A percentile compares a stretch with the other conserved stretches of the same genome.
phyloP scores from a whole-genome alignment of 2,329 filamentous ascomycete genomes.

The Fusarium aywerte region DNA sequence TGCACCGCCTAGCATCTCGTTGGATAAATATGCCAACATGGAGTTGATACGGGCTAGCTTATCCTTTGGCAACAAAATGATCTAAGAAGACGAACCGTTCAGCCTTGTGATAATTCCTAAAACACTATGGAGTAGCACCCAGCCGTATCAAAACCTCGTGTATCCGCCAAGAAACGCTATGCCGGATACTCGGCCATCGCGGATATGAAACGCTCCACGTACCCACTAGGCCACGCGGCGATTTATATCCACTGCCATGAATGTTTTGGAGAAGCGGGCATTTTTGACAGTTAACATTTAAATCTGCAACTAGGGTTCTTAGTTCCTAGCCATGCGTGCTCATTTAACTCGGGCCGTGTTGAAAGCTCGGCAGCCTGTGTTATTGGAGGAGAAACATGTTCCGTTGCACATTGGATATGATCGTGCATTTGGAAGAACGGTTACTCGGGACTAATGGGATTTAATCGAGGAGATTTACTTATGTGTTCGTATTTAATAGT shows the following conservation, averaged over 20 bases:
- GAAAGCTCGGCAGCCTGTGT: accelerated
- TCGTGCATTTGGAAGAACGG: background rate
- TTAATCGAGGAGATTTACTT: background rate
- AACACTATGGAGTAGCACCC: background rate
- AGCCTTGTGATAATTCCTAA: background rate
- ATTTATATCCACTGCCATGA: background rate
- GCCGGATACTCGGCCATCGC: conserved; percentile 17
- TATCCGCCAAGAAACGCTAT: conserved; percentile 5
- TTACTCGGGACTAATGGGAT: conserved; percentile 10
- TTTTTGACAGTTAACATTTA: background rate
- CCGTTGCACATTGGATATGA: background rate
- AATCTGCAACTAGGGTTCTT: background rate
- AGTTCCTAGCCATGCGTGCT: background rate
- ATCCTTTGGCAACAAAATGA: background rate
- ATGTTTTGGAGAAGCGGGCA: background rate
- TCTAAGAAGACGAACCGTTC: background rate
- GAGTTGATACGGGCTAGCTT: too few relatives aligned
- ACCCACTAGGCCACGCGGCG: background rate
- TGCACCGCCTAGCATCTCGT: too few relatives aligned
- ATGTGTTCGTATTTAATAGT: background rate
- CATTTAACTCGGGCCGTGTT: conserved; percentile 16
- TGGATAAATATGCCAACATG: too few relatives aligned
- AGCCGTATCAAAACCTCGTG: background rate
- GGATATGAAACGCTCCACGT: conserved; percentile 18
- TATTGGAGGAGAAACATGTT: conserved; percentile 27